These are phyloP conservation scores for Hemisphaericaspora xylanilytica DNA, from an alignment of 1,139 yeast species.

Conservation along the genomic window DNA sequence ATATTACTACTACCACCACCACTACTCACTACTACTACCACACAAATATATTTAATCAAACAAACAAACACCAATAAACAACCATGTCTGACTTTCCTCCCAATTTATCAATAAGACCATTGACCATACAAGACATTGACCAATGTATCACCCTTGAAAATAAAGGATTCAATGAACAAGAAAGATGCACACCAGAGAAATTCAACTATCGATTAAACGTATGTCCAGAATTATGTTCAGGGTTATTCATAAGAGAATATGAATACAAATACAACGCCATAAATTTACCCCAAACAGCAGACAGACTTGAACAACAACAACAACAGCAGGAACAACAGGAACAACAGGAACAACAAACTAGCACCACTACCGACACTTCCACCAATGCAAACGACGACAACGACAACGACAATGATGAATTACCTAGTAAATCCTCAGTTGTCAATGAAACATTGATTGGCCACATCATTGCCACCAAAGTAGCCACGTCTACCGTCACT, in stretches of 20 bases:
- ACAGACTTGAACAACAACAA: constrained; percentile 28
- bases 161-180: constrained; percentile 64
- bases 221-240: constrained; percentile 90
- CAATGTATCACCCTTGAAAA: constrained; percentile 61
- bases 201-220: constrained; percentile 66
- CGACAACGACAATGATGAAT: constrained; percentile 33
- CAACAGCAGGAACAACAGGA: constrained; percentile 12
- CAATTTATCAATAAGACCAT: constrained; percentile 78
- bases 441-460: constrained; percentile 72
- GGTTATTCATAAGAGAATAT: constrained; percentile 77
- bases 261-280: constrained; percentile 41
- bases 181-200: constrained; percentile 64
- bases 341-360: constrained; percentile 16
- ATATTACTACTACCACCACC: constrained; percentile 1
- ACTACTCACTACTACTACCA: too few relatives aligned
- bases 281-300: constrained; percentile 46
- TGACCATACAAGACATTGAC: constrained; percentile 65
- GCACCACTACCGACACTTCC: too few relatives aligned
- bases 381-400: constrained; percentile 21
- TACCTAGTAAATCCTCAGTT: constrained; percentile 52
- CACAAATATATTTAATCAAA: too few relatives aligned
- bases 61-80: background rate
- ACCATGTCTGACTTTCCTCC: constrained; percentile 46
- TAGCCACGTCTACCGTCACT: constrained; percentile 49
- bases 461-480: constrained; percentile 82